These are phyloP conservation scores for Diaporthe ampelina DNA, from an alignment of 2,329 filamentous ascomycete genomes.

Conservation along the genomic window DNA sequence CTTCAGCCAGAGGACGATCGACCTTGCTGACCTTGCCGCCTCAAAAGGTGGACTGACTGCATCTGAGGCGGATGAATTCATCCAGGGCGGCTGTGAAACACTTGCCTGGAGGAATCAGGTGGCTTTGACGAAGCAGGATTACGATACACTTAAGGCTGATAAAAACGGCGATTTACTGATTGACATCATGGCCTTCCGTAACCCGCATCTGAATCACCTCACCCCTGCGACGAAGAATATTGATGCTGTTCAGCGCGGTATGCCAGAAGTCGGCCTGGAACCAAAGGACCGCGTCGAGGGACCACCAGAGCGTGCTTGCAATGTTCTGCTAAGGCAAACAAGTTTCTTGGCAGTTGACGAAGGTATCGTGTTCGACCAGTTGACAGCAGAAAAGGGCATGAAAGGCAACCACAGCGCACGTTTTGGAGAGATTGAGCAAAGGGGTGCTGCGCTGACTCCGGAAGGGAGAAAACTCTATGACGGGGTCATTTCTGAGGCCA, in stretches of 20 bases:
- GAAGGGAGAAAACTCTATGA: conserved; percentile 62
- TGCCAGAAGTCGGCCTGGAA: conserved; percentile 56
- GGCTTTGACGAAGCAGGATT: conserved; percentile 49
- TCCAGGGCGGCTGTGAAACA: conserved; percentile 58
- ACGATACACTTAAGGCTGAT: conserved; percentile 53
- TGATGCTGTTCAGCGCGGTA: conserved; percentile 56
- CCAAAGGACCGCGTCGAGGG: conserved; percentile 66
- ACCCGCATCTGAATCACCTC: conserved; percentile 67
- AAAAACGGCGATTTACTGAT: conserved; percentile 47
- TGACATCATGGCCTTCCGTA: conserved; percentile 53
- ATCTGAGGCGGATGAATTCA: conserved; percentile 53
- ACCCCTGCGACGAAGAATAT: conserved; percentile 67
- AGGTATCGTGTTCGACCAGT: conserved; percentile 54
- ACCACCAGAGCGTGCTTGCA: conserved; percentile 58
- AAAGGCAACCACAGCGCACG: conserved; percentile 61
- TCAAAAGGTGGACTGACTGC: conserved; percentile 47
- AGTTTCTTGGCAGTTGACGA: conserved; percentile 68
- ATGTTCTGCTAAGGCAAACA: conserved; percentile 65
- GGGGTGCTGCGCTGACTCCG: conserved; percentile 63
- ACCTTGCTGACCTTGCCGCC: conserved; percentile 54
- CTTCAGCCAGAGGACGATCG: conserved; percentile 56
- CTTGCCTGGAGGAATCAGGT: conserved; percentile 60
- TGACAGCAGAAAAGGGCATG: conserved; percentile 38
- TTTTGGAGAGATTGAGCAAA: conserved; percentile 68
- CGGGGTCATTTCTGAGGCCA: conserved; percentile 52